Evolutionary conservation across 2,329 filamentous ascomycete species (phyloP).

Genomic region (Tolypocladium tropicale): DNA sequence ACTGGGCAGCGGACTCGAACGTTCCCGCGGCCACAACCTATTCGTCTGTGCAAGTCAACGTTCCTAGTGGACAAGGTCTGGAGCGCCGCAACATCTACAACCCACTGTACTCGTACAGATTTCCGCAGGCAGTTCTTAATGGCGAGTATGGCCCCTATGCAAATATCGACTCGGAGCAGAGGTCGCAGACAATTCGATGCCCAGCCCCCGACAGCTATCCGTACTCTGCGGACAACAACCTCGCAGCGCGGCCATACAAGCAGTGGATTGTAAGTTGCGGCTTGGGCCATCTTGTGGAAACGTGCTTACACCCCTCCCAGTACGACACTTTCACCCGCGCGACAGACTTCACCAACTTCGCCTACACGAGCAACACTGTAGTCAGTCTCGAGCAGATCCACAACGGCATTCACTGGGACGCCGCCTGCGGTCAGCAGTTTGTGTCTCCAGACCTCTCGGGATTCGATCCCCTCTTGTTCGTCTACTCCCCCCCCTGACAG

Average conservation of each 20-base stretch:
- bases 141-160: conserved; percentile 27
- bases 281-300: background rate
- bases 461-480: conserved; percentile 35
- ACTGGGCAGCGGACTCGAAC: conserved; percentile 34
- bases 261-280: conserved; percentile 27
- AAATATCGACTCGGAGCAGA: conserved; percentile 13
- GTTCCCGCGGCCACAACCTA: conserved; percentile 30
- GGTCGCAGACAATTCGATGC: conserved; percentile 30
- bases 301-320: conserved; percentile 11
- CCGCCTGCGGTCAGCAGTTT: conserved; percentile 29
- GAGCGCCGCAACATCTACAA: conserved; percentile 30
- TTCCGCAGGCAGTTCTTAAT: conserved; percentile 28
- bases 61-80: conserved; percentile 24
- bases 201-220: conserved; percentile 26
- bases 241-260: conserved; percentile 23
- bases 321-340: conserved; percentile 30
- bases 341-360: conserved; percentile 22
- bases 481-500: background rate
- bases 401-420: conserved; percentile 30
- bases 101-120: conserved; percentile 41
- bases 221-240: conserved; percentile 22
- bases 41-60: conserved; percentile 26
- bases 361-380: conserved; percentile 21
- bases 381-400: conserved; percentile 33
- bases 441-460: conserved; percentile 25